Conservation (phyloP, 768 basidiomycete genomes). For the Naganishia antarctica region DNA sequence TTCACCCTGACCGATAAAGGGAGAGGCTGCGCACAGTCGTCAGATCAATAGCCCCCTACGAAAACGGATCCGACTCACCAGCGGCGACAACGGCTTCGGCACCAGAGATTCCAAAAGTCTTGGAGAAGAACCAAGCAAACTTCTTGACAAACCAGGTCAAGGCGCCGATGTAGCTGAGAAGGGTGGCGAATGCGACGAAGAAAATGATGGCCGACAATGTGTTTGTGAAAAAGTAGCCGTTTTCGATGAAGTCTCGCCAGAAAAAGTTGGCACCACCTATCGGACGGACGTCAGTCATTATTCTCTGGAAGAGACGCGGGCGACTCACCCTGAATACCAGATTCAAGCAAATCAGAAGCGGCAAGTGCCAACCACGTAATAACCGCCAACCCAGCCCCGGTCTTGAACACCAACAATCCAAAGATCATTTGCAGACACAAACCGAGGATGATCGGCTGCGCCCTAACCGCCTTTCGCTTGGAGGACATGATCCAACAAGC, state of each 20-base stretch:
- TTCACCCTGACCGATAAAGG: constrained; percentile 90
- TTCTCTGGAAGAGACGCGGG: not conserved
- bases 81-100: constrained; percentile 90
- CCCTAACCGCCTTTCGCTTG: constrained; percentile 31
- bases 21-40: constrained; percentile 56
- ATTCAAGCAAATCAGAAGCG: constrained; percentile 69
- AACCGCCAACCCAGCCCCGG: constrained; percentile 71
- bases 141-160: constrained; percentile 90
- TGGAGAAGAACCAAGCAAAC: constrained; percentile 93
- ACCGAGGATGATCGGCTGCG: constrained; percentile 71
- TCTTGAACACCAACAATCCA: constrained; percentile 84
- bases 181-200: constrained; percentile 88
- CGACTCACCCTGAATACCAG: constrained; percentile 58
- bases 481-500: constrained; percentile 27
- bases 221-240: constrained; percentile 43
- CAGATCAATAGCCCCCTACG: not conserved
- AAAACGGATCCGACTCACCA: not conserved
- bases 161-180: constrained; percentile 75
- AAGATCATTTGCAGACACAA: constrained; percentile 77
- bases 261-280: constrained; percentile 69
- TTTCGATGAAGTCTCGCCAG: constrained; percentile 59
- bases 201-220: constrained; percentile 67
- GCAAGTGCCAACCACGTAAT: constrained; percentile 69
- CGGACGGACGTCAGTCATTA: not conserved
- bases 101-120: constrained; percentile 83